Evolutionary conservation across 768 basidiomycete species (phyloP), one percentile per base, ranked within the genome.

Genomic region (Megacollybia marginata): DNA sequence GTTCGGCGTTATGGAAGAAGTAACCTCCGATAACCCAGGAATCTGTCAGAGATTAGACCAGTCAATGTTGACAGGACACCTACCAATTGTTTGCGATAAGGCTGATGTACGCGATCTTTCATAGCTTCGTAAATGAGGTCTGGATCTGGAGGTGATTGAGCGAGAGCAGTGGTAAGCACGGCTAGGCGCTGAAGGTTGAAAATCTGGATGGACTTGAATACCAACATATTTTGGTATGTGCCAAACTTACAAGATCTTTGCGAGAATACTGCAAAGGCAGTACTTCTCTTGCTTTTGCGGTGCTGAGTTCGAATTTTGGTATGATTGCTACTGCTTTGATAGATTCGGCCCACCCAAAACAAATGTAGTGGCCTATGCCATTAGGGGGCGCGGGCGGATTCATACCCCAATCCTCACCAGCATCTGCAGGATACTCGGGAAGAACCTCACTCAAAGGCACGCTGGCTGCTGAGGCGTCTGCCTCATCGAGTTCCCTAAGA

Each of bases 61-160:
- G 10, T 15, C 33, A 28, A 46, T 34, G 13, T 16, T 42, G 48
- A 28, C 23, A 28, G 23, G 23, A 6, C 23, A 71, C 86, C 36
- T 62, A 93, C 93, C 50, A 99, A 74, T 23, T 74, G 65, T 66
- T 85, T 92, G 31, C 96, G 83, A 64, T 97, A 98, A 1, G 96
- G 96, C 63, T 99, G 96, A 64, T 99, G 96, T 12, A 99, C 79
- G 47, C 89, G 83, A 68, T 99, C 96, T 61, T 97, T 95, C 96
- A 98, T 98, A 1, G 95, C 95, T 63, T 98, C 95, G 65, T 95
- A 98, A 51, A 98, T 97, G n/a, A 99, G 80, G 18, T 84, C 88
- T 0, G 96, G 83, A 62, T 99, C 92, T 1, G 94, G 94, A 1
- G 96, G 95, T 10, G 84, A 81, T 59, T 87, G 85, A 3, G 82